Evolutionary conservation across 768 basidiomycete species (phyloP), one percentile per base, ranked within the genome.

Genomic region (Cystobasidium onofrii): DNA sequence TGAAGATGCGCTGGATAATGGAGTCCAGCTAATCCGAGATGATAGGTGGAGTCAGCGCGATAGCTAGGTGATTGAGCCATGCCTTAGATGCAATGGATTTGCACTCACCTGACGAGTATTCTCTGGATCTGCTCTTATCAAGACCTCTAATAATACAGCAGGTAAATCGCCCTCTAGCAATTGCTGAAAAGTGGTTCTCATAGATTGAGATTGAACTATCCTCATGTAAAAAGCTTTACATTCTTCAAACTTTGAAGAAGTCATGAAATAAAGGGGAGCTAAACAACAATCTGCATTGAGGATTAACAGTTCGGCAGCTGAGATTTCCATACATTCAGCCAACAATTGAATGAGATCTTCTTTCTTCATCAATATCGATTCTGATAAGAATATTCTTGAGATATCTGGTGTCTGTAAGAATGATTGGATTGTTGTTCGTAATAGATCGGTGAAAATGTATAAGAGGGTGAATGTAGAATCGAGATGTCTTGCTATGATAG

Each of bases 271-370:
- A 9, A 71, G 54, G 9, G 69, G 69, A 1, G 69, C 69, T 31
- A 71, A 60, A 55, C 52, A 55, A 54, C 33, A 60, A 55, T 71
- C 69, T 23, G 55, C 69, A 60, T 71, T 55, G 9, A 71, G 54
- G 36, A 71, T 29, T n/a, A 71, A 29, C 15, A 60, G 20, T 25
- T 71, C 54, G 23, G 69, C 69, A 31, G 44, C 29, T 20, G 18
- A 23, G 13, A 46, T 31, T 17, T 60, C 69, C 25, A 52, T 57
- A 27, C 10, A 33, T 17, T 55, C 34, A 55, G 36, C 44, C 20
- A 71, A 12, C 4, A 57, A 9, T 27, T 60, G 29, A 15, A 71
- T 55, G 10, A 71, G 4, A 55, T 71, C 55, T 7, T 29, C 54
- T 34, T 27, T n/a, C 29, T 36, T n/a, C 4, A 18, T 3, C 15